A percentile compares a stretch with the other conserved stretches of the same genome.
phyloP scores from a whole-genome alignment of 139 green algal genomes.

The Penium margaritaceum region DNA sequence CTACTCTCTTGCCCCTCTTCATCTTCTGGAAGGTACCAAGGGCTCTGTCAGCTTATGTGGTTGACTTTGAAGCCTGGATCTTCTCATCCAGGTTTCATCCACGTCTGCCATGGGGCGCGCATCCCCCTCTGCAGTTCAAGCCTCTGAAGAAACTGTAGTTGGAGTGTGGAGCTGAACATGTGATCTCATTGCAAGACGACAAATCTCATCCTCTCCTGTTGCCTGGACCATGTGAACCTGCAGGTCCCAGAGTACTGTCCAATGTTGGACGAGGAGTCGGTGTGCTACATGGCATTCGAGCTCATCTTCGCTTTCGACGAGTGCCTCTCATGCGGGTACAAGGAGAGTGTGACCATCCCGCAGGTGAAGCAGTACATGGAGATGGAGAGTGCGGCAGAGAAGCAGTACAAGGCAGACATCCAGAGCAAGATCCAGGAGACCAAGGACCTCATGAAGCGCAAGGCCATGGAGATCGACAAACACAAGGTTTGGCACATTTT shows the following conservation, averaged over 20 bases:
- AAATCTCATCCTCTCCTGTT: too few species aligned
- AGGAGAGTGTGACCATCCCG: conserved; percentile 76
- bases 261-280: conserved; percentile 71
- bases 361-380: conserved; percentile 90
- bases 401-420: conserved; percentile 99
- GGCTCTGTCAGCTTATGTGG: too few species aligned
- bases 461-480: conserved; percentile 90
- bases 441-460: conserved; percentile 91
- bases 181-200: too few species aligned
- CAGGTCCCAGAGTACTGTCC: conserved; percentile 49
- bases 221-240: background rate
- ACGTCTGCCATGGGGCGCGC: too few species aligned
- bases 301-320: conserved; percentile 99
- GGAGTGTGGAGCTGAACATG: too few species aligned
- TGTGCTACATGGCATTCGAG: conserved; percentile 78
- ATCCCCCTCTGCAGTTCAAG: too few species aligned
- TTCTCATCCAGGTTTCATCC: too few species aligned
- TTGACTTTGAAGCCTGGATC: too few species aligned
- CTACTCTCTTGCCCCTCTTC: too few species aligned
- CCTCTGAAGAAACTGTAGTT: too few species aligned
- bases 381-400: conserved; percentile 98
- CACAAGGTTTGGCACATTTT: too few species aligned
- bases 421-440: conserved; percentile 78
- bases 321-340: conserved; percentile 86
- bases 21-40: too few species aligned